Conservation (phyloP, 23 red algal genomes). For the Gracilaria domingensis region DNA sequence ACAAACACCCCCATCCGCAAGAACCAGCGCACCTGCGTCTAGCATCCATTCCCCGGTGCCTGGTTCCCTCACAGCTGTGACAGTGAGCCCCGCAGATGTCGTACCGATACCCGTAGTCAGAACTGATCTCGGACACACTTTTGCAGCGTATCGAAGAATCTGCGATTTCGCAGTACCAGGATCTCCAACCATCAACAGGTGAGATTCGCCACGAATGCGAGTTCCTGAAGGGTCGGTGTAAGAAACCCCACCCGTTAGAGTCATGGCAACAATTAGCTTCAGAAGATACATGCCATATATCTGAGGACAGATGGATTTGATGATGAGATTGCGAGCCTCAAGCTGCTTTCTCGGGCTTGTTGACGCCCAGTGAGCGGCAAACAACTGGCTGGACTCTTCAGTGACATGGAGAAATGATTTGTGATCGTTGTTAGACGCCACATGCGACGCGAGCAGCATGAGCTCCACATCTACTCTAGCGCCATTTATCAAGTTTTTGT, state of each 20-base stretch:
- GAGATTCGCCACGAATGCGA: constrained; percentile 81
- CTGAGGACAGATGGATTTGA: constrained; percentile 93
- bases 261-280: constrained; percentile 90
- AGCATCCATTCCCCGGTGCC: constrained; percentile 97
- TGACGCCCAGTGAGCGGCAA: constrained; percentile 77
- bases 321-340: constrained; percentile 74
- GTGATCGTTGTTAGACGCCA: constrained; percentile 84
- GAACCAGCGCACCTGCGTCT: constrained; percentile 94
- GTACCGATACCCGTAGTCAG: constrained; percentile 98
- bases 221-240: constrained; percentile 81
- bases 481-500: constrained; percentile 50
- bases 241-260: constrained; percentile 90
- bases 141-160: constrained; percentile 88
- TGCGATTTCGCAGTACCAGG: constrained; percentile 96
- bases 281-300: constrained; percentile 95
- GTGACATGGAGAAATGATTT: constrained; percentile 89
- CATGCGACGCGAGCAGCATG: constrained; percentile 77
- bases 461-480: constrained; percentile 87
- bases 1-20: constrained; percentile 98
- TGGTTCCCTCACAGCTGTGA: constrained; percentile 92
- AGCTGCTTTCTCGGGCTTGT: constrained; percentile 55
- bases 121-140: constrained; percentile 84
- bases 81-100: constrained; percentile 90
- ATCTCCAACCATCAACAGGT: constrained; percentile 95
- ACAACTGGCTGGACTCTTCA: constrained; percentile 72